Base-by-base conservation (phyloP, 495 filamentous ascomycete species). In the Neurospora sp. region DNA sequence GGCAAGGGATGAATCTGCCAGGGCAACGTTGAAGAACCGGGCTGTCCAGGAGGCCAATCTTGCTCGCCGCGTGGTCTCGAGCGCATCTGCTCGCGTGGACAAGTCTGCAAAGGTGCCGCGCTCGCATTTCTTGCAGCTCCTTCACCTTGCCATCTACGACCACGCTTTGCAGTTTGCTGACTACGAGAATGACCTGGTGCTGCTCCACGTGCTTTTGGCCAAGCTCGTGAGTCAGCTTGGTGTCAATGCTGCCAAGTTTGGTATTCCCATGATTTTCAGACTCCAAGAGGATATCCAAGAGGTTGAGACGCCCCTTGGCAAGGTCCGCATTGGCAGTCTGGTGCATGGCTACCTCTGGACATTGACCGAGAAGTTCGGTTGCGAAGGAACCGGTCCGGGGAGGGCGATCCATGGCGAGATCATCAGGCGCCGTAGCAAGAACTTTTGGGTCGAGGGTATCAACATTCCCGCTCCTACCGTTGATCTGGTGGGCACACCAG, bases 121-220 rank as follows among this genome's bases (percentile, higher is more conserved):
- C 70, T 90, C 89, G 12, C 90, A 87, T 37, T 97, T 94, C 78
- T 84, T 98, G 31, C 89, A 92, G 75, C 84, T 96, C n/a, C 82
- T 98, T 10, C 93, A 97, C 80, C 85, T 98, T 40, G 90, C 92
- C 53, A 87, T 96, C 37, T 97, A 96, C 78, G 94, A 98, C 75
- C 90, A 90, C 74, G 93, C 91, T 35, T 81, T 93, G 16, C 90
- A 95, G 73, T 88, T 83, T 71, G 86, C 91, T 16, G 86, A 90
- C 35, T 89, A 86, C 42, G 90, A 93, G 71, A 82, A 87, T 1
- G 94, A 97, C 72, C 84, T 96, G 18, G 82, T 92, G 47, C 81
- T 96, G 14, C 84, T 94, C 18, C 92, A 97, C 75, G 83, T 94
- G 10, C 82, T 98, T 20, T 84, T 97, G 45, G 81, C 87, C 3